Base-by-base conservation (phyloP, 164 flowering plant species). In the Litsea cubeba region DNA sequence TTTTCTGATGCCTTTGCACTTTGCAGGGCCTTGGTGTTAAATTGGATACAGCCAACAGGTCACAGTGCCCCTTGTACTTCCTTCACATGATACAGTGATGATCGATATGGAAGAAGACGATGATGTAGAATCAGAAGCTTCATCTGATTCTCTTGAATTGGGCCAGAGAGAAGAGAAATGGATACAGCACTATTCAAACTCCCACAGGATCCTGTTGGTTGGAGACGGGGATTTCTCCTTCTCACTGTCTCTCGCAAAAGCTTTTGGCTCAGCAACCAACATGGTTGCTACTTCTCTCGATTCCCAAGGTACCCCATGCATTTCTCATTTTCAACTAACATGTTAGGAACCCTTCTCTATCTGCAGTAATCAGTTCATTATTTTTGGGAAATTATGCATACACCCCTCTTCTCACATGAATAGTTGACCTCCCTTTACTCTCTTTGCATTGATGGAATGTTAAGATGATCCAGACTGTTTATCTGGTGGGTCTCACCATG, bases 221-320 rank as follows among this genome's bases (percentile, higher is more conserved):
- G 84, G 82, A 12, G 82, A 82, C 14, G 84, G 84, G 2, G 84
- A 82, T 40, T 82, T 82, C 72, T 82, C 84, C 1, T 82, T 82
- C 28, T 64, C 82, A 62, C 49, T 35, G 1, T 77, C 76, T 51
- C 51, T 82, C 7, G 84, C 82, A 0, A 40, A 17, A 15, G 77
- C 76, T 4, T 80, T 80, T 65, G 74, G 78, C 64, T 71, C 78
- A 22, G 82, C 78, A 0, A n/a, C 62, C 15, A 80, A 74, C 76
- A 77, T 80, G 69, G 82, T 80, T 12, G 75, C 80, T 11, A 77
- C 82, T 2, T 77, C 76, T 58, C 60, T 77, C 3, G 80, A 77
- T 17, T 20, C 71, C 7, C 1, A 17, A 24, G 80, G 80, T 74
- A 40, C 25, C 15, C 46, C 62, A 12, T n/a, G n/a, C n/a, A n/a